These are phyloP conservation scores for Botrytis medusae DNA, from an alignment of 2,329 filamentous ascomycete genomes.

Conservation along the genomic window DNA sequence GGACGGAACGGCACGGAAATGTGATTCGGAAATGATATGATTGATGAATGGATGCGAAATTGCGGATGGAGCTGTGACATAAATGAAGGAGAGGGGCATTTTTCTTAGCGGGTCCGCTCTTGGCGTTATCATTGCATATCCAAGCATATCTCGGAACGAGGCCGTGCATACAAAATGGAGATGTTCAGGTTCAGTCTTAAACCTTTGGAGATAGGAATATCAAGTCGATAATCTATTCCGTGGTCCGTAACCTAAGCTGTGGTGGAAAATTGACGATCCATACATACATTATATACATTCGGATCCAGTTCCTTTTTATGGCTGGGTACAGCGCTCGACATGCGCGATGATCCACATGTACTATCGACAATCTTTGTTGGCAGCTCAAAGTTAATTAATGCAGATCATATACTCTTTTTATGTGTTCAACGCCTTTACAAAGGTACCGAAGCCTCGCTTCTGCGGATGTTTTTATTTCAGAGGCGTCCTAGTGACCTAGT, in stretches of 20 bases:
- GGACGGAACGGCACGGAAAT: not conserved
- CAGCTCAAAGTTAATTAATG: not conserved
- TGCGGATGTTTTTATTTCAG: not conserved
- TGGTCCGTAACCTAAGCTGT: not conserved
- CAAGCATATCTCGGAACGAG: not conserved
- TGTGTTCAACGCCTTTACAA: not conserved
- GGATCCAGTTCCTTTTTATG: not conserved
- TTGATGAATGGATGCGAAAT: not conserved
- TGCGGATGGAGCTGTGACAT: not conserved
- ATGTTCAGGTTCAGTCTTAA: not conserved
- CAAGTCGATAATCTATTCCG: not conserved
- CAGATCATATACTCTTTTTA: not conserved
- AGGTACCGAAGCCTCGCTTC: not conserved
- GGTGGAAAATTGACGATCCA: not conserved
- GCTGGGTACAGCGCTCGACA: not conserved
- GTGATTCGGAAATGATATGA: not conserved
- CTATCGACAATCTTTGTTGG: conserved; percentile 1
- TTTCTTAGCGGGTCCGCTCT: not conserved
- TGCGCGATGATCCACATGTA: not conserved
- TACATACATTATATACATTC: not conserved
- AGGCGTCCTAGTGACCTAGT: not conserved
- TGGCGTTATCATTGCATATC: not conserved
- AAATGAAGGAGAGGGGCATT: not conserved
- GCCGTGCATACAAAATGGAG: not conserved
- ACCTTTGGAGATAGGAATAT: not conserved